Conservation (phyloP, 495 filamentous ascomycete species). For the Bombardia bombarda region DNA sequence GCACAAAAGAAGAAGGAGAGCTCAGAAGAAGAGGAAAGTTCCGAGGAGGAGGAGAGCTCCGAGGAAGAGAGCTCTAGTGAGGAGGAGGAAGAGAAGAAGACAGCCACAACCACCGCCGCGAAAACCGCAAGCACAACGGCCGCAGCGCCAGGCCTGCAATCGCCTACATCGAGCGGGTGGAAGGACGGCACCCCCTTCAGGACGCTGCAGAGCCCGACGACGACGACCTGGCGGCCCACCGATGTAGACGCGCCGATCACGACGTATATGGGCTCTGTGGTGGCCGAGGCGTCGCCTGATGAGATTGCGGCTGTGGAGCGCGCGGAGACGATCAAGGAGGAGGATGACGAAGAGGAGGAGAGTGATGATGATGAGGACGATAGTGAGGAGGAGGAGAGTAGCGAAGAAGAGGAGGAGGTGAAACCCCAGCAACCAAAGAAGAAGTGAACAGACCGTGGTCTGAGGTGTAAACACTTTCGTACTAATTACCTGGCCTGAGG, state of each 20-base stretch:
- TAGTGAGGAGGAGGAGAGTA: conserved; percentile 18
- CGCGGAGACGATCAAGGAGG: conserved; percentile 30
- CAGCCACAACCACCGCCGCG: neutral
- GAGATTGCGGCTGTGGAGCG: conserved; percentile 33
- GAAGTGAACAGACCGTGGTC: neutral
- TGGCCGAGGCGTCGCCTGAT: conserved; percentile 21
- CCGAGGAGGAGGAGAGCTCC: neutral
- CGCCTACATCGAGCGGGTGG: conserved; percentile 29
- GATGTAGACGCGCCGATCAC: conserved; percentile 27
- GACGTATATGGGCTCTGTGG: conserved; percentile 19
- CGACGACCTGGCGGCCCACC: conserved; percentile 36
- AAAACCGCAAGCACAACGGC: neutral
- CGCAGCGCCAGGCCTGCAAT: conserved; percentile 21
- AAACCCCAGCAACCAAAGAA: neutral
- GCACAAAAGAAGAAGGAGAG: neutral
- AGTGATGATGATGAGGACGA: conserved; percentile 20
- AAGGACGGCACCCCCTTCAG: conserved; percentile 11
- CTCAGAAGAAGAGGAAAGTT: conserved; percentile 2
- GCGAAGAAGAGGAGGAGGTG: conserved; percentile 11
- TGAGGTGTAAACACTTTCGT: no score
- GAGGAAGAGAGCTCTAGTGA: conserved; percentile 6
- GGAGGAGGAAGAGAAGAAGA: neutral
- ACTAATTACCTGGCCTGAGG: no score
- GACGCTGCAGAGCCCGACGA: conserved; percentile 37
- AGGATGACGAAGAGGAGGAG: conserved; percentile 15